Evolutionary conservation across 306 rosid genomes (phyloP).

Genomic region (Cotoneaster glaucophyllus): DNA sequence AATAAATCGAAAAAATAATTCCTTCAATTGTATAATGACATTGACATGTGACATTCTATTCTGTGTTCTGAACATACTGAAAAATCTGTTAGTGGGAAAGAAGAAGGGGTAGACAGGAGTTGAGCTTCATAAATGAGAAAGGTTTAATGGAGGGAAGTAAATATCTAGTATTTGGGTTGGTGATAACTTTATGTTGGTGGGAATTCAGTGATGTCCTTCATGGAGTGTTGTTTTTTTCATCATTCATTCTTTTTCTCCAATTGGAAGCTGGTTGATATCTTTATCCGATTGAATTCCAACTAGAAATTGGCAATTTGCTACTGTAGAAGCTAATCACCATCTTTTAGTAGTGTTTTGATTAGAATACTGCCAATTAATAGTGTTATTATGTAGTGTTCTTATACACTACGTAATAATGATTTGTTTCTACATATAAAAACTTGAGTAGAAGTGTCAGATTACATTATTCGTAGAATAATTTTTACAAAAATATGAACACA

Average conservation of each 20-base stretch:
- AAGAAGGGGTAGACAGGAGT: conserved; percentile 17
- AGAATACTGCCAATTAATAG: not conserved
- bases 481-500: too few relatives aligned
- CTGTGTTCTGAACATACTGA: too few relatives aligned
- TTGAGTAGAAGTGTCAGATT: too few relatives aligned
- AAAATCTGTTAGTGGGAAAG: not conserved
- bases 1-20: too few relatives aligned
- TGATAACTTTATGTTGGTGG: conserved; percentile 46
- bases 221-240: conserved; percentile 9
- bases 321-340: not conserved
- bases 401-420: not conserved
- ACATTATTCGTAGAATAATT: not conserved
- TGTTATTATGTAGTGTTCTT: not conserved
- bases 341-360: not conserved
- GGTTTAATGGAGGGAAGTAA: conserved; percentile 8
- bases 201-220: conserved; percentile 63
- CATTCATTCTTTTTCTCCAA: not conserved
- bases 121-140: conserved; percentile 45
- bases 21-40: too few relatives aligned
- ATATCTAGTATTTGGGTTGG: conserved; percentile 32
- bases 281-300: not conserved
- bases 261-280: not conserved
- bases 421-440: too few relatives aligned
- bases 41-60: too few relatives aligned
- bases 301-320: not conserved